A percentile compares a stretch with the other conserved stretches of the same genome.
phyloP scores from a whole-genome alignment of 202 grass and related monocot species.

The Panicum hallii region DNA sequence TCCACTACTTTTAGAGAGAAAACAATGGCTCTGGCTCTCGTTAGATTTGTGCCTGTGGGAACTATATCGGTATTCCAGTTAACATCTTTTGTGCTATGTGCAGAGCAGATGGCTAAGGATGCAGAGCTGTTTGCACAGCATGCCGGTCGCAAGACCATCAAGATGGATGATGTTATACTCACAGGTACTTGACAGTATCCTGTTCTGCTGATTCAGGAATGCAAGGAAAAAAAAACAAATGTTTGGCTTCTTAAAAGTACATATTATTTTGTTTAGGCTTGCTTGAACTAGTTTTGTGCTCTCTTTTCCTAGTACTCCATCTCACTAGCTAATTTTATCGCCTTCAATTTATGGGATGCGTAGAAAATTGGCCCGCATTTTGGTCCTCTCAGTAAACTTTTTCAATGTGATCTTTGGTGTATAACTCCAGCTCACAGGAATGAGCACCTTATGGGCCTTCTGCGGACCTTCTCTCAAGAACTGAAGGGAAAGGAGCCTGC shows the following conservation, averaged over 20 bases:
- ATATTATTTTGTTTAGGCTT: not conserved
- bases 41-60: conserved; percentile 5
- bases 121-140: conserved; percentile 85
- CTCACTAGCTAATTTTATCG: not conserved
- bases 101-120: conserved; percentile 87
- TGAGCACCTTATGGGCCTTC: conserved; percentile 63
- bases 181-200: conserved; percentile 56
- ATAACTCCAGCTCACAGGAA: conserved; percentile 71
- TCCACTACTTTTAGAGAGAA: not conserved
- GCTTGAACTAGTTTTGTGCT: not conserved
- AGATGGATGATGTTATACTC: conserved; percentile 77
- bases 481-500: conserved; percentile 70
- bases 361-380: not conserved
- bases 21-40: conserved; percentile 33
- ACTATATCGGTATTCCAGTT: conserved; percentile 17
- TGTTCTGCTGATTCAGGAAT: conserved; percentile 8
- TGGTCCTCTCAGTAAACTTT: not conserved
- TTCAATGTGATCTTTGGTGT: not conserved
- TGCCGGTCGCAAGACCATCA: conserved; percentile 80
- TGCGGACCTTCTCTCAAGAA: conserved; percentile 69
- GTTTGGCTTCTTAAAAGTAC: conserved; percentile 20
- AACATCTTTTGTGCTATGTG: conserved; percentile 26
- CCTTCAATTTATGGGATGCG: not conserved
- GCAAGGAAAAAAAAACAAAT: not conserved
- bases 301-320: not conserved